Evolutionary conservation across 2,329 filamentous ascomycete genomes (phyloP).

Genomic region (Ramularia endophylla): DNA sequence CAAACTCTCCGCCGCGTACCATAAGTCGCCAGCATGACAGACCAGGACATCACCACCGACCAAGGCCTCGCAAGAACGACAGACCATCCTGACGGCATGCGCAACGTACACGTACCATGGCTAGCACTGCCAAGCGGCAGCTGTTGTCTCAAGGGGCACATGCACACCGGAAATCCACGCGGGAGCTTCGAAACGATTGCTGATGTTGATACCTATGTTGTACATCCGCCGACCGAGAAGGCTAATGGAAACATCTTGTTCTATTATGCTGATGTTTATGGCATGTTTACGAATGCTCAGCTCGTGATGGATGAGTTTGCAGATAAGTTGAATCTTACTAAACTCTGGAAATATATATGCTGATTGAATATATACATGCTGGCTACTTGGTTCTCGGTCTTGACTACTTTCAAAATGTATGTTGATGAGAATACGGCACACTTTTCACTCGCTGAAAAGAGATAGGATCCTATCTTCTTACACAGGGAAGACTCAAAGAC

Average conservation of each 20-base stretch:
- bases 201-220: slow-evolving; percentile 20
- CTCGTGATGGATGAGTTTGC: slow-evolving; percentile 20
- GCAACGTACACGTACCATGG: background rate
- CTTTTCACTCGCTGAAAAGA: background rate
- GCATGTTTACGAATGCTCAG: slow-evolving; percentile 20
- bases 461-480: slow-evolving; percentile 16
- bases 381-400: slow-evolving; percentile 16
- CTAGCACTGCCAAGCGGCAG: slow-evolving; percentile 13
- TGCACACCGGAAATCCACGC: slow-evolving; percentile 16
- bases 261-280: slow-evolving; percentile 21
- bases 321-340: slow-evolving; percentile 4
- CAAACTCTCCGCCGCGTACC: background rate
- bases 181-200: slow-evolving; percentile 15
- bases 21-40: background rate
- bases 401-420: slow-evolving; percentile 21
- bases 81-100: background rate
- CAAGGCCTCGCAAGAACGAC: background rate
- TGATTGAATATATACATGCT: slow-evolving; percentile 13
- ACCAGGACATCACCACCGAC: background rate
- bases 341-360: background rate
- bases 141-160: slow-evolving; percentile 20
- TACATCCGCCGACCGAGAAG: slow-evolving; percentile 9
- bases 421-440: background rate
- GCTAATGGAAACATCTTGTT: slow-evolving; percentile 19
- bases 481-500: slow-evolving; percentile 25